Evolutionary conservation across 1,284 basidiomycete genomes (phyloP).

Genomic region (Vanrija sp.): DNA sequence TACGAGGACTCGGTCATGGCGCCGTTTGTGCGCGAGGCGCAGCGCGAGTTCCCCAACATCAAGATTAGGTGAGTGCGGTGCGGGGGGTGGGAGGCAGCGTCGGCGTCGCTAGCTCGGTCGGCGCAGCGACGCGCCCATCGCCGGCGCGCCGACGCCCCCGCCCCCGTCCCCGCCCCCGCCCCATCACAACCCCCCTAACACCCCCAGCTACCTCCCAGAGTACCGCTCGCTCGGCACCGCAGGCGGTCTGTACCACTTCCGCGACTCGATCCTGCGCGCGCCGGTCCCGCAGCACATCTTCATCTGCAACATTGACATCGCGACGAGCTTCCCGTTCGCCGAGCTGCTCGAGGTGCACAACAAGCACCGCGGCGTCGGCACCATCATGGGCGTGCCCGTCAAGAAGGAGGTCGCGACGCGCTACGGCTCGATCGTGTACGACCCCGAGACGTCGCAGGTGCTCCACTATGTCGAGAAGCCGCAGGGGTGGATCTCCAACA

Average conservation of each 20-base stretch:
- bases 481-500: conserved; percentile 53
- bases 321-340: conserved; percentile 51
- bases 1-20: conserved; percentile 54
- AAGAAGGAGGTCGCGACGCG: conserved; percentile 51
- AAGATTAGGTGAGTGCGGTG: conserved; percentile 39
- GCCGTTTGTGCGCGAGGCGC: conserved; percentile 52
- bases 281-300: conserved; percentile 52
- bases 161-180: too few relatives aligned
- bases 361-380: conserved; percentile 53
- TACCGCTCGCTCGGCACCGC: conserved; percentile 54
- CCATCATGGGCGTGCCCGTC: conserved; percentile 53
- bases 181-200: too few relatives aligned
- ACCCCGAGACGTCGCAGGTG: conserved; percentile 46
- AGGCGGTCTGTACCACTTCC: conserved; percentile 51
- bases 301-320: conserved; percentile 56
- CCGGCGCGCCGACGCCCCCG: too few relatives aligned
- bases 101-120: too few relatives aligned
- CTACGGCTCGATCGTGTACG: conserved; percentile 54
- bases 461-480: conserved; percentile 55
- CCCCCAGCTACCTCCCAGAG: conserved; percentile 52
- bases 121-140: too few relatives aligned
- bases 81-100: too few relatives aligned
- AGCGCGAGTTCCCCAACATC: conserved; percentile 53
- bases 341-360: conserved; percentile 52
- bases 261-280: conserved; percentile 53